phyloP scores from a whole-genome alignment of 2,329 filamentous ascomycete species.

The Curvularia lunata region DNA sequence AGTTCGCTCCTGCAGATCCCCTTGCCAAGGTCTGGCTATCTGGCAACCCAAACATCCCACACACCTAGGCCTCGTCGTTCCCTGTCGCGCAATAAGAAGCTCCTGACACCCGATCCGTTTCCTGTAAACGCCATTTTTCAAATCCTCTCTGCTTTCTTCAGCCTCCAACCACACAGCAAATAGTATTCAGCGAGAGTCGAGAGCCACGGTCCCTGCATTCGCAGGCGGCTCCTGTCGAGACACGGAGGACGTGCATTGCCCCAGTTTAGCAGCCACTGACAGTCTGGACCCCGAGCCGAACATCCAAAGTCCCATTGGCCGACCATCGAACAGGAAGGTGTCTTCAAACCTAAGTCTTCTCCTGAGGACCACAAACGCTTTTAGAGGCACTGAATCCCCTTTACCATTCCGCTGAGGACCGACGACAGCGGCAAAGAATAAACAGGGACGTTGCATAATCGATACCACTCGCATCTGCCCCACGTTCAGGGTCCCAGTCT shows the following conservation, averaged over 20 bases:
- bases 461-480: conserved; percentile 9
- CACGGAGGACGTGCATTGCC: conserved; percentile 8
- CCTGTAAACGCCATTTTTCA: background rate
- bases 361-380: background rate
- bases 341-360: conserved; percentile 2
- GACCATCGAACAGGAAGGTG: conserved; percentile 26
- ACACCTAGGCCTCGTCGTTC: background rate
- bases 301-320: conserved; percentile 15
- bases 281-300: conserved; percentile 21
- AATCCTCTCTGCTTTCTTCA: background rate
- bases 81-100: conserved; percentile 11
- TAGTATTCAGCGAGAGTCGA: background rate
- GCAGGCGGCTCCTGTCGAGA: background rate
- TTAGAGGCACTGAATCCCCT: background rate
- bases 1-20: background rate
- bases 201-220: conserved; percentile 5
- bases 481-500: conserved; percentile 10
- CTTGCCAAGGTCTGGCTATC: conserved; percentile 1
- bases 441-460: conserved; percentile 5
- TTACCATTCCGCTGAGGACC: background rate
- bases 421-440: background rate
- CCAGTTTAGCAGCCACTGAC: conserved; percentile 11
- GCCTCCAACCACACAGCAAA: background rate
- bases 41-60: conserved; percentile 5
- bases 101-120: conserved; percentile 1